Evolutionary conservation across 2,329 filamentous ascomycete genomes (phyloP), one percentile per base, ranked within the genome.

Genomic region (Beauveria australis): DNA sequence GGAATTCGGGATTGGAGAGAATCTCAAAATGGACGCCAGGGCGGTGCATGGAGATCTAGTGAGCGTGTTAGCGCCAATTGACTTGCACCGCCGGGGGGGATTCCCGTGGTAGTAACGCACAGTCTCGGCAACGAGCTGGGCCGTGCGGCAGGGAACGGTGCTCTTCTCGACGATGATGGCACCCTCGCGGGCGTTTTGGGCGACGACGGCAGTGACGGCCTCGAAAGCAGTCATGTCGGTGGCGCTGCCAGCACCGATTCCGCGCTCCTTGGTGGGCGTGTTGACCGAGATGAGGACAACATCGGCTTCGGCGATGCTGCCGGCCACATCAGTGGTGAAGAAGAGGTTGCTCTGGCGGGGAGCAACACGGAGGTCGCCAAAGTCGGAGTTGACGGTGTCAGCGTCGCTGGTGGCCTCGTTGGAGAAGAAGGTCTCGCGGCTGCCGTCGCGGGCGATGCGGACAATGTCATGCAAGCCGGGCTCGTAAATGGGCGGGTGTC

Each of bases 151-250:
- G 3, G 89, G 89, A 28, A 92, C 89, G 0, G 89, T 93, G 60
- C 85, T 89, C 76, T 92, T 93, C 76, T 92, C 89, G 22, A 92
- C 89, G 55, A 93, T 84, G 60, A 92, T 89, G 59, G 87, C 84
- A 53, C 86, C 86, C 19, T 80, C 76, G 33, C 81, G 84, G 3
- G 89, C 87, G 63, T 86, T 78, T 64, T 82, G 77, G 10, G 88
- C 89, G 40, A 92, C 86, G 60, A 84, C 83, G 55, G 81, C 79
- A 1, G 84, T 85, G 6, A 88, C 89, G 19, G 83, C 83, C 71
- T 92, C 89, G 28, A 92, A 82, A 12, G 85, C 84, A 1, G 83
- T 84, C 76, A 92, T 83, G 66, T 92, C 88, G 18, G 88, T 88
- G 0, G 89, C 89, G 64, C 80, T 81, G 12, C 88, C 89, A 5